phyloP scores from a whole-genome alignment of 1,139 yeast species.

The Magnusiomyces fungicola region DNA sequence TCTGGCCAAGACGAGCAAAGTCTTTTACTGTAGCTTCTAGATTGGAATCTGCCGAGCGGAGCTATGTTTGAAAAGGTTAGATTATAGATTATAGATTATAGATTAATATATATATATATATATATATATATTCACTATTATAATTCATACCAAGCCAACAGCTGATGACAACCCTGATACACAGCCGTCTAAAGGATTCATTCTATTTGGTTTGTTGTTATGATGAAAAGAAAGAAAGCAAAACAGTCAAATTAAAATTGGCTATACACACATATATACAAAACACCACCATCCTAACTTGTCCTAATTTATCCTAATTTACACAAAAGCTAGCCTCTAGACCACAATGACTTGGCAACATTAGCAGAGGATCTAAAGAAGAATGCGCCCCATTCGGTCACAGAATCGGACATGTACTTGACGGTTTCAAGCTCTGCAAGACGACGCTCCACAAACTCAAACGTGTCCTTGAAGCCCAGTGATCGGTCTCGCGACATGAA shows the following conservation, averaged over 20 bases:
- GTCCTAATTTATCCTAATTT: too few species aligned
- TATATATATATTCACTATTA: too few species aligned
- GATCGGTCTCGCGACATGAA: conserved; percentile 78
- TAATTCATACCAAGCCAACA: conserved; percentile 6
- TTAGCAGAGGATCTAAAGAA: conserved; percentile 5
- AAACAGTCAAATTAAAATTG: too few species aligned
- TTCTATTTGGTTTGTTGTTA: neutral
- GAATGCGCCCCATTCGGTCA: conserved; percentile 70
- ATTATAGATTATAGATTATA: too few species aligned
- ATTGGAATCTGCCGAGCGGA: conserved; percentile 16
- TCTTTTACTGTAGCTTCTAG: conserved; percentile 18
- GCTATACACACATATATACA: too few species aligned
- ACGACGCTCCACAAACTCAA: conserved; percentile 56
- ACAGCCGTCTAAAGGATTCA: conserved; percentile 7
- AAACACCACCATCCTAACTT: too few species aligned
- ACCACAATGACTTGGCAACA: conserved; percentile 1
- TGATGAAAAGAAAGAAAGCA: too few species aligned
- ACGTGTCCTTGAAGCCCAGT: conserved; percentile 46
- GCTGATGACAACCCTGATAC: conserved; percentile 10
- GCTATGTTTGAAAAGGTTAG: too few species aligned
- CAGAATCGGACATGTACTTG: conserved; percentile 54
- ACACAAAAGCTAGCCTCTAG: conserved; percentile 6
- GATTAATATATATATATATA: too few species aligned
- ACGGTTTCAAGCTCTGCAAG: conserved; percentile 47
- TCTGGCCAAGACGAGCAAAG: conserved; percentile 5